phyloP scores from a whole-genome alignment of 2,329 filamentous ascomycete genomes.

The Colletotrichum agaves region DNA sequence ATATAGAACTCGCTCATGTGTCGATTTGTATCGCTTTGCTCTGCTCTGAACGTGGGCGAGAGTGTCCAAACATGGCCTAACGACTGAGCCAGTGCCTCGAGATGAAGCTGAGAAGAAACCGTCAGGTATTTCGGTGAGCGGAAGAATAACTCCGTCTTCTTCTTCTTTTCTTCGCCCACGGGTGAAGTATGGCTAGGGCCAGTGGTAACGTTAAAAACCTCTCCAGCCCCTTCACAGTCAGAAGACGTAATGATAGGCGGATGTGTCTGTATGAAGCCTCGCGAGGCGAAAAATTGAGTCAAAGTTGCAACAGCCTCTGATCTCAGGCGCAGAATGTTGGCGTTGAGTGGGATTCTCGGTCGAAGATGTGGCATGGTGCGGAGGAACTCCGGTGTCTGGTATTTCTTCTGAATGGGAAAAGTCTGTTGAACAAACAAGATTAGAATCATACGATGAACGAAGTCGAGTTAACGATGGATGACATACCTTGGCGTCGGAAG shows the following conservation, averaged over 20 bases:
- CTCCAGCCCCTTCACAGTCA: constrained; percentile 95
- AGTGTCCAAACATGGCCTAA: constrained; percentile 93
- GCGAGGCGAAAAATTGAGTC: constrained; percentile 77
- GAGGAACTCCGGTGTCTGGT: constrained; percentile 88
- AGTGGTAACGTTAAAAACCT: constrained; percentile 82
- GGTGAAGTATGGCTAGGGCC: constrained; percentile 42
- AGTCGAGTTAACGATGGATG: constrained; percentile 28
- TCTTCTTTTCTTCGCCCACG: constrained; percentile 48
- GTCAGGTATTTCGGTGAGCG: constrained; percentile 91
- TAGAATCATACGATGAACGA: not conserved
- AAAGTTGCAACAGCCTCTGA: constrained; percentile 81
- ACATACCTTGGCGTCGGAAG: constrained; percentile 81
- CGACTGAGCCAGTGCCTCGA: constrained; percentile 90
- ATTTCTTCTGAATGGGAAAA: constrained; percentile 96
- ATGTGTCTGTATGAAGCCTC: constrained; percentile 84
- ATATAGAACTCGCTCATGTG: constrained; percentile 99
- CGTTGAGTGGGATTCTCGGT: constrained; percentile 81
- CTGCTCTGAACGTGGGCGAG: constrained; percentile 92
- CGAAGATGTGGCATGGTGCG: constrained; percentile 90
- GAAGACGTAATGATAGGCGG: constrained; percentile 96
- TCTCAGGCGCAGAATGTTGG: constrained; percentile 82
- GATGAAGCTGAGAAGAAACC: constrained; percentile 92
- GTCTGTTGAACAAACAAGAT: constrained; percentile 62
- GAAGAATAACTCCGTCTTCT: constrained; percentile 74
- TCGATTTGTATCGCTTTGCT: constrained; percentile 90